Conservation (phyloP, 2,329 filamentous ascomycete species). For the Clarireedia hainanense region DNA sequence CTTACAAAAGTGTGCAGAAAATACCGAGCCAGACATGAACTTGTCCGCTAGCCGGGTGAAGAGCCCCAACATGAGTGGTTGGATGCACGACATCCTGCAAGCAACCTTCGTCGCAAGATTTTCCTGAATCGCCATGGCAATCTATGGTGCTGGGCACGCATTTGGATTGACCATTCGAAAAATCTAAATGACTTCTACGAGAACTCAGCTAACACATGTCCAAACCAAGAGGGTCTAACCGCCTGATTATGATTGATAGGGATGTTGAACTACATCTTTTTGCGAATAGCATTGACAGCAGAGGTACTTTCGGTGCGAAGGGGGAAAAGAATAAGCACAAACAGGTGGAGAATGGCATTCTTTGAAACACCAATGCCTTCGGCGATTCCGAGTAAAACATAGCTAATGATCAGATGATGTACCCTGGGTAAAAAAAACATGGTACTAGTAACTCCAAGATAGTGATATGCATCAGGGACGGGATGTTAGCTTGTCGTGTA, state of each 20-base stretch:
- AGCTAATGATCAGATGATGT: conserved; percentile 4
- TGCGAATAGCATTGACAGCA: too few relatives aligned
- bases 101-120: conserved; percentile 1
- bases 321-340: neutral
- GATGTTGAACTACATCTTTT: too few relatives aligned
- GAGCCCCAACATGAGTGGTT: neutral
- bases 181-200: too few relatives aligned
- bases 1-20: neutral
- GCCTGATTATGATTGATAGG: too few relatives aligned
- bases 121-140: neutral
- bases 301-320: too few relatives aligned
- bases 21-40: neutral
- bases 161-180: neutral
- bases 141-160: neutral
- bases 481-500: neutral
- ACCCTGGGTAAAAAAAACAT: neutral
- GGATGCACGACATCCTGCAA: conserved; percentile 1
- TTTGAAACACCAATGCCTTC: neutral
- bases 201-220: too few relatives aligned
- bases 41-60: neutral
- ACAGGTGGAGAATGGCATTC: neutral
- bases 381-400: neutral
- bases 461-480: neutral
- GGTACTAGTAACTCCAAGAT: conserved; percentile 3
- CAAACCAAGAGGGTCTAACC: too few relatives aligned